A percentile compares a stretch with the other conserved stretches of the same genome.
These are phyloP conservation scores for Thinopyrum elongatum DNA, from an alignment of 176 grass and related monocot genomes.

Conservation along the genomic window DNA sequence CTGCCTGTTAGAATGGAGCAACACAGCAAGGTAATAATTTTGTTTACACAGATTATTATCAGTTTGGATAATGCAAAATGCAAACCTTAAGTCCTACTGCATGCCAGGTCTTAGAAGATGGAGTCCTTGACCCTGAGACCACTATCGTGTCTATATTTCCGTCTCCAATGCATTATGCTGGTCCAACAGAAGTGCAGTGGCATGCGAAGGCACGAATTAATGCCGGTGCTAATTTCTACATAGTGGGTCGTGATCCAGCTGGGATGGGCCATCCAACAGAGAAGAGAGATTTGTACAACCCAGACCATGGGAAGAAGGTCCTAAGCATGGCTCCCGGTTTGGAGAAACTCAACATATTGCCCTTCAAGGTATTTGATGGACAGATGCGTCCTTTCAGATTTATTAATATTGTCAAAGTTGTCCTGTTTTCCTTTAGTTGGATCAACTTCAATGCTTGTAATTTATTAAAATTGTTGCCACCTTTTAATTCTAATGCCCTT, in stretches of 20 bases:
- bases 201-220: slow-evolving; percentile 93
- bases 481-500: not conserved
- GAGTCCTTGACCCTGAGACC: slow-evolving; percentile 87
- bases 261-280: slow-evolving; percentile 95
- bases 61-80: not conserved
- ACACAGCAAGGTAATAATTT: slow-evolving; percentile 77
- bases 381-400: not conserved
- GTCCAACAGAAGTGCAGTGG: slow-evolving; percentile 98
- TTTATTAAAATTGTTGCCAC: not conserved
- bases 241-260: slow-evolving; percentile 94
- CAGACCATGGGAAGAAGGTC: slow-evolving; percentile 94
- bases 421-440: not conserved
- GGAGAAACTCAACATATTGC: slow-evolving; percentile 95
- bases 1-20: slow-evolving; percentile 91
- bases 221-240: slow-evolving; percentile 98
- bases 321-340: slow-evolving; percentile 92
- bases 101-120: slow-evolving; percentile 87
- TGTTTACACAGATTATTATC: not conserved
- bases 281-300: slow-evolving; percentile 91
- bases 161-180: slow-evolving; percentile 97
- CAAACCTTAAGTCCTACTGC: not conserved
- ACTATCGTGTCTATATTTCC: slow-evolving; percentile 93
- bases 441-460: not conserved
- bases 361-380: slow-evolving; percentile 74
- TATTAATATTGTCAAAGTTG: not conserved